phyloP scores from a whole-genome alignment of 2,329 filamentous ascomycete genomes.

The Colletotrichum noveboracense region DNA sequence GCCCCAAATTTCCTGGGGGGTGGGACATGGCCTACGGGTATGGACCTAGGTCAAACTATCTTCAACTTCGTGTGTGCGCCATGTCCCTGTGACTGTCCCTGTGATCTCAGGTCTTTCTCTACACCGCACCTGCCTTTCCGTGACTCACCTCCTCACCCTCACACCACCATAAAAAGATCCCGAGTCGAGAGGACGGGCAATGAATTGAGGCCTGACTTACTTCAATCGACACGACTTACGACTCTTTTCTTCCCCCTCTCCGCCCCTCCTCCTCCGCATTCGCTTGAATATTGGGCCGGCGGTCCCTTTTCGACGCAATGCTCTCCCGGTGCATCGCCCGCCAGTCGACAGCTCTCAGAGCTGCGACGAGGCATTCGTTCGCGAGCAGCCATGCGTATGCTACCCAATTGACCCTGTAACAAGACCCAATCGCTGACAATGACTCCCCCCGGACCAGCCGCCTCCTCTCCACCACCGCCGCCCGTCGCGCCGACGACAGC shows the following conservation, averaged over 20 bases:
- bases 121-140: neutral
- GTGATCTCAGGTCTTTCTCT: constrained; percentile 27
- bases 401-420: neutral
- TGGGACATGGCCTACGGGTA: neutral
- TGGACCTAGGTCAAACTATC: neutral
- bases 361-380: constrained; percentile 23
- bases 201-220: neutral
- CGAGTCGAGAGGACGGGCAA: neutral
- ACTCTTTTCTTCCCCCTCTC: neutral
- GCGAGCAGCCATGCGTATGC: constrained; percentile 26
- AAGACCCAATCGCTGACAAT: neutral
- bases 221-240: neutral
- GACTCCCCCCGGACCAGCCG: constrained; percentile 42
- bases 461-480: constrained; percentile 54
- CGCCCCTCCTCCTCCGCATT: neutral
- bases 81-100: constrained; percentile 34
- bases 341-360: constrained; percentile 27
- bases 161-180: neutral
- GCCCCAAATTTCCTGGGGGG: constrained; percentile 28
- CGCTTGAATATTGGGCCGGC: neutral
- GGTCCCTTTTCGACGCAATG: constrained; percentile 21
- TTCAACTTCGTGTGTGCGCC: neutral
- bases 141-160: constrained; percentile 21
- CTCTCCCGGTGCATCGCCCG: constrained; percentile 23
- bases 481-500: constrained; percentile 56